Evolutionary conservation across 1,284 basidiomycete genomes (phyloP), one percentile per base, ranked within the genome.

Genomic region (Cutaneotrichosporon dermatis): DNA sequence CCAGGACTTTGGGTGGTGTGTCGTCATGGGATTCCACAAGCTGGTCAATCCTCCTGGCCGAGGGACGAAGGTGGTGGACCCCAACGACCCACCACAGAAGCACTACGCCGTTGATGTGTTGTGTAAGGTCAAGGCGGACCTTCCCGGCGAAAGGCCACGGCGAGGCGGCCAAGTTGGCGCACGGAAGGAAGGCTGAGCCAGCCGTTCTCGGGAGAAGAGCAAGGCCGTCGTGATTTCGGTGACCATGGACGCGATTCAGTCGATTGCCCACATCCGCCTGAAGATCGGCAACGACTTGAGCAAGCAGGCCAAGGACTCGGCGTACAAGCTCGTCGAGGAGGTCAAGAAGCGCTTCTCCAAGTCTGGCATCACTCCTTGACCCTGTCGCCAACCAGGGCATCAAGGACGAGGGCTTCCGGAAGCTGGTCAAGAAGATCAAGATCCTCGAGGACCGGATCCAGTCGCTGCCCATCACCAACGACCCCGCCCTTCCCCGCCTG

Each of bases 101-200:
- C 89, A 92, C 70, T 99, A 95, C 74, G 85, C 98, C 59, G 81
- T 99, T 37, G 94, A 98, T 64, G 91, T 97, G n/a, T 84, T 99
- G 11, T 82, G 98, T 39, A 86, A 90, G 65, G 90, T 91, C 66
- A 85, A 88, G 0, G 78, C 81, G 3, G 89, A 88, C 1, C 83
- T 87, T 1, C 71, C 80, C 2, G 76, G 87, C 7, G 81, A 87
- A 7, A 87, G 87, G 66, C 93, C 93, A 1, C 92, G 79, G 82
- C 2, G n/a, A 16, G 7, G 10, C 50, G 65, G 90, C 91, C 66
- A 85, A 88, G 0, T 78, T 81, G 3, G 89, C 88, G 1, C 83
- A 87, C 1, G 25, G 25, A 25, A 71, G 80, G 2, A 76, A 87
- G 7, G 81, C 87, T 7, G 87, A 88, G 66, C 93, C 93, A 1